Conservation (phyloP, 2,329 filamentous ascomycete genomes). For the Aspergillus ruber region DNA sequence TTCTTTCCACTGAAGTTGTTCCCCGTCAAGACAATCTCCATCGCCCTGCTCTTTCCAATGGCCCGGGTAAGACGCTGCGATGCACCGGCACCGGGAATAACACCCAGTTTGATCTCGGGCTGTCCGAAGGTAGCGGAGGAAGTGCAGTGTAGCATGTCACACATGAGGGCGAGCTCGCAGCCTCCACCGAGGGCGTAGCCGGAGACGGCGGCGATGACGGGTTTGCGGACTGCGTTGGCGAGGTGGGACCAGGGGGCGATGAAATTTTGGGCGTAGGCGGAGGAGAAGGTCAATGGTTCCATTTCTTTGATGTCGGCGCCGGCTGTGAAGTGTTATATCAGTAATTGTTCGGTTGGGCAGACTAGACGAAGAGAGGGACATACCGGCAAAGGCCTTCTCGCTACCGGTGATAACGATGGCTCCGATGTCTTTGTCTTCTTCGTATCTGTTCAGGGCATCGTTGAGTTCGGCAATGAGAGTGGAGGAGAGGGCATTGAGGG, state of each 20-base stretch:
- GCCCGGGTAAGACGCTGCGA: slow-evolving; percentile 80
- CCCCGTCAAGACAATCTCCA: slow-evolving; percentile 87
- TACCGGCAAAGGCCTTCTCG: slow-evolving; percentile 74
- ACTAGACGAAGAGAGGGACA: not conserved
- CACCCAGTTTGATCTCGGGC: slow-evolving; percentile 92
- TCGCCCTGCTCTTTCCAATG: slow-evolving; percentile 76
- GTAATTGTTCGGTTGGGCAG: not conserved
- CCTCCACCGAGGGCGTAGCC: slow-evolving; percentile 92
- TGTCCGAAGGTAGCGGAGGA: slow-evolving; percentile 85
- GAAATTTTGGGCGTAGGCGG: slow-evolving; percentile 83
- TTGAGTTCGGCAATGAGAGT: slow-evolving; percentile 89
- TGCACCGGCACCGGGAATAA: slow-evolving; percentile 85
- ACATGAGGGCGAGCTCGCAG: slow-evolving; percentile 97
- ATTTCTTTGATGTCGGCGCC: slow-evolving; percentile 99
- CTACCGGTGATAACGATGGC: slow-evolving; percentile 84
- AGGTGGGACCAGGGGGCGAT: slow-evolving; percentile 92
- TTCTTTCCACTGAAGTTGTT: slow-evolving; percentile 76
- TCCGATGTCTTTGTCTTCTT: slow-evolving; percentile 61
- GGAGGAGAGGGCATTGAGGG: slow-evolving; percentile 86
- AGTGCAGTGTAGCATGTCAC: slow-evolving; percentile 88
- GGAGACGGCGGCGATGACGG: slow-evolving; percentile 87
- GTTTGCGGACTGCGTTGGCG: slow-evolving; percentile 79
- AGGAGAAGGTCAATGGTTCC: slow-evolving; percentile 81
- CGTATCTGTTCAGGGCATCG: slow-evolving; percentile 64
- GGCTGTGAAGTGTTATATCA: slow-evolving; percentile 41